These are phyloP conservation scores for Pseudogymnoascus sp. DNA, from an alignment of 2,329 filamentous ascomycete species.

Conservation along the genomic window DNA sequence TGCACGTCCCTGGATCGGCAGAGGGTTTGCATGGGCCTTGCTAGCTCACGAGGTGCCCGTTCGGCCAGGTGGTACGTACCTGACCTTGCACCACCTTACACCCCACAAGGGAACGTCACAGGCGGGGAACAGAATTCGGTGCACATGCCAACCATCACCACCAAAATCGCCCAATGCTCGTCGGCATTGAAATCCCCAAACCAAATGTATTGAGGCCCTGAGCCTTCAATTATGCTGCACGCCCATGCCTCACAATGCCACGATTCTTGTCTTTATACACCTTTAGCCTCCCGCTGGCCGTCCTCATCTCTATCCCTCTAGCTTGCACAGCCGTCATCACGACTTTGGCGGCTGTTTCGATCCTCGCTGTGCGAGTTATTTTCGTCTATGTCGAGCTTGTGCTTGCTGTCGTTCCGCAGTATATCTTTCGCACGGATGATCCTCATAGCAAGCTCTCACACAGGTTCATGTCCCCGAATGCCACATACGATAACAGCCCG, in stretches of 20 bases:
- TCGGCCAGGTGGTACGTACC: slow-evolving; percentile 3
- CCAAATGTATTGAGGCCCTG: not conserved
- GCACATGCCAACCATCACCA: not conserved
- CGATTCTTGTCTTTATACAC: slow-evolving; percentile 46
- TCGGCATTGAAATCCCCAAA: not conserved
- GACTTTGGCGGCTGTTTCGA: slow-evolving; percentile 50
- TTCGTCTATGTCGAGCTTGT: slow-evolving; percentile 57
- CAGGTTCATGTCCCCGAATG: not conserved
- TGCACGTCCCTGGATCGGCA: not conserved
- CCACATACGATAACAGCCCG: not conserved
- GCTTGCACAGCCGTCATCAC: slow-evolving; percentile 56
- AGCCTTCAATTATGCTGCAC: not conserved
- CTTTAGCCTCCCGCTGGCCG: slow-evolving; percentile 53
- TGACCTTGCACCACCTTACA: not conserved
- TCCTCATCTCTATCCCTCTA: slow-evolving; percentile 54
- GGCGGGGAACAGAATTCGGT: not conserved
- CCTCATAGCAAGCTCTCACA: slow-evolving; percentile 15
- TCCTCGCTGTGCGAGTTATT: slow-evolving; percentile 52
- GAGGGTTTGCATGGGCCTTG: not conserved
- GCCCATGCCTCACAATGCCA: slow-evolving; percentile 34
- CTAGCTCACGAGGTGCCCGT: not conserved
- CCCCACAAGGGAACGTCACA: slow-evolving; percentile 3
- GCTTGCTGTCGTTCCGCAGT: slow-evolving; percentile 47
- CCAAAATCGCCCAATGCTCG: not conserved
- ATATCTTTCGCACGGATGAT: slow-evolving; percentile 31